These are phyloP conservation scores for Colletotrichum sansevieriae DNA, from an alignment of 2,329 filamentous ascomycete species.

Conservation along the genomic window DNA sequence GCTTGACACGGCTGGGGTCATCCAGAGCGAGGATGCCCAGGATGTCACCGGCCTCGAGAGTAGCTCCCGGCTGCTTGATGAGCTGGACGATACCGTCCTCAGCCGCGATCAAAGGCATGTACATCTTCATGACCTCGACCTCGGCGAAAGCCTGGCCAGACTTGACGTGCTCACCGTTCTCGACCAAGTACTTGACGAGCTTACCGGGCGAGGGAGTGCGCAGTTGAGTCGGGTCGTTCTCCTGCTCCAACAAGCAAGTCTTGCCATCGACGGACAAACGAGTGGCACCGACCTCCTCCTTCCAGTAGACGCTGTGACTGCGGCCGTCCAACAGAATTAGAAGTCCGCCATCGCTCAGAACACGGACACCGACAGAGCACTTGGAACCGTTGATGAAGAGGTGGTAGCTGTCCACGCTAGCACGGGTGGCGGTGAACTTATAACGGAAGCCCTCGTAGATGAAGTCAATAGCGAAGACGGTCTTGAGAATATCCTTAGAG, in stretches of 20 bases:
- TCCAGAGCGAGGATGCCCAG: slow-evolving; percentile 97
- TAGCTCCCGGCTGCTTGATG: slow-evolving; percentile 99
- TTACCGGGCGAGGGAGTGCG: slow-evolving; percentile 96
- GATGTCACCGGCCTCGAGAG: slow-evolving; percentile 96
- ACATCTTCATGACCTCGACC: slow-evolving; percentile 99
- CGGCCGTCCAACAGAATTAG: slow-evolving; percentile 90
- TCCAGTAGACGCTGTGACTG: slow-evolving; percentile 99
- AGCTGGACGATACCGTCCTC: slow-evolving; percentile 97
- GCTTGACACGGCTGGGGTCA: slow-evolving; percentile 96
- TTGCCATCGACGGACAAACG: slow-evolving; percentile 97
- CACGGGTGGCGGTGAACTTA: slow-evolving; percentile 97
- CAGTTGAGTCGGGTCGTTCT: slow-evolving; percentile 98
- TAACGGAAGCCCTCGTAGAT: slow-evolving; percentile 98
- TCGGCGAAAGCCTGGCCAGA: slow-evolving; percentile 95
- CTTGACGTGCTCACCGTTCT: slow-evolving; percentile 93
- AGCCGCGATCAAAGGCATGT: slow-evolving; percentile 96
- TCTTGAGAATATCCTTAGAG: slow-evolving; percentile 96
- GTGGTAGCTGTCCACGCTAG: slow-evolving; percentile 93
- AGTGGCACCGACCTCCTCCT: slow-evolving; percentile 96
- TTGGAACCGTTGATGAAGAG: slow-evolving; percentile 99
- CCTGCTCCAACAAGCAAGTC: slow-evolving; percentile 97
- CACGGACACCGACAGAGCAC: slow-evolving; percentile 91
- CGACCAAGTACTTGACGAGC: slow-evolving; percentile 96
- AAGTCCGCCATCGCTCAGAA: slow-evolving; percentile 93
- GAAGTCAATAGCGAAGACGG: slow-evolving; percentile 97